Conservation (phyloP, 2,329 filamentous ascomycete genomes). For the Colletotrichum paranaense region DNA sequence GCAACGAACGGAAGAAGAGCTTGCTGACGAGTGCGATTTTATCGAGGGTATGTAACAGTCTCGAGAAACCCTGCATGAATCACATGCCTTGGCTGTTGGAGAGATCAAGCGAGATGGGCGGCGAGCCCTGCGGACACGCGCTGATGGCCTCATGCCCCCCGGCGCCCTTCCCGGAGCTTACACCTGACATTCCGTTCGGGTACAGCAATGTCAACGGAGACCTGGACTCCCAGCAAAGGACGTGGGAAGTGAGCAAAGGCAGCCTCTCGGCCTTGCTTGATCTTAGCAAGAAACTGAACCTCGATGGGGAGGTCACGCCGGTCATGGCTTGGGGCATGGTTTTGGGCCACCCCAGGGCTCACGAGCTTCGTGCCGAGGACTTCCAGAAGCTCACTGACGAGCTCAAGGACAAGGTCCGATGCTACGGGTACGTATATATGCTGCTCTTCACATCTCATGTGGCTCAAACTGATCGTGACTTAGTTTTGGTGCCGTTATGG, state of each 20-base stretch:
- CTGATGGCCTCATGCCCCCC: slow-evolving; percentile 94
- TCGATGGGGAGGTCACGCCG: slow-evolving; percentile 92
- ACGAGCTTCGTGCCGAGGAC: slow-evolving; percentile 74
- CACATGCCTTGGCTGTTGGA: slow-evolving; percentile 85
- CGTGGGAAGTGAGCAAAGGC: slow-evolving; percentile 81
- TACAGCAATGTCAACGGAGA: slow-evolving; percentile 49
- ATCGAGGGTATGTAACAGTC: slow-evolving; percentile 65
- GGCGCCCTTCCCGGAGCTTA: slow-evolving; percentile 64
- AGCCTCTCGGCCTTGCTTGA: slow-evolving; percentile 87
- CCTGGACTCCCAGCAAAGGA: slow-evolving; percentile 71
- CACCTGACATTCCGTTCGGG: slow-evolving; percentile 65
- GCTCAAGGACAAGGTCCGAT: slow-evolving; percentile 83
- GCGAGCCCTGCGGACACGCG: slow-evolving; percentile 85
- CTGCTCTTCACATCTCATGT: neutral
- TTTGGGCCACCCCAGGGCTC: slow-evolving; percentile 75
- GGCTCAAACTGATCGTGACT: slow-evolving; percentile 16
- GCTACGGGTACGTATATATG: slow-evolving; percentile 82
- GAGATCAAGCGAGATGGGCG: slow-evolving; percentile 66
- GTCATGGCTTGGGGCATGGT: slow-evolving; percentile 95
- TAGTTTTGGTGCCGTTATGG: slow-evolving; percentile 73
- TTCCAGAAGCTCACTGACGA: slow-evolving; percentile 79
- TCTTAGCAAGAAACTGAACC: slow-evolving; percentile 82
- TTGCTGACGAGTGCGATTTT: slow-evolving; percentile 57
- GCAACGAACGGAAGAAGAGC: slow-evolving; percentile 40
- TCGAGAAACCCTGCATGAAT: slow-evolving; percentile 94